Evolutionary conservation across 305 asterid genomes (phyloP).

Genomic region (Fraxinus sp.): DNA sequence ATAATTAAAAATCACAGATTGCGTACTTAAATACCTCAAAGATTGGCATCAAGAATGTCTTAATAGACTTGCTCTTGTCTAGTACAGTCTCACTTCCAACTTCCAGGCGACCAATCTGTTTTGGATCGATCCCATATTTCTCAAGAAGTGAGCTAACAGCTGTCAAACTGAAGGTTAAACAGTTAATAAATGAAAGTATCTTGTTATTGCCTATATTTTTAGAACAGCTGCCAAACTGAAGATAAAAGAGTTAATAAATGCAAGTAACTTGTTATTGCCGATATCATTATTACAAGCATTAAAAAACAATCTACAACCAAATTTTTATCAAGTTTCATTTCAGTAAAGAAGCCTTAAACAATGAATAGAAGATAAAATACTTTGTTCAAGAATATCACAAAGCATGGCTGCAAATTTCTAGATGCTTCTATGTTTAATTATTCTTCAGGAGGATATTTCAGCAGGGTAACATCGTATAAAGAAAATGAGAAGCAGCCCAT

Average conservation of each 20-base stretch:
- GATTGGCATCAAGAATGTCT: slow-evolving; percentile 96
- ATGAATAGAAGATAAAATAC: background rate
- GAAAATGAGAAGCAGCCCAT: background rate
- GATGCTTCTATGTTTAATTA: background rate
- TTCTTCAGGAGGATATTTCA: background rate
- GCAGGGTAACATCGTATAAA: background rate
- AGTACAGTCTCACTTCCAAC: slow-evolving; percentile 98
- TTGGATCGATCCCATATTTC: slow-evolving; percentile 78
- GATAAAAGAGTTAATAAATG: slow-evolving; percentile 30
- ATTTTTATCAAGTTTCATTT: background rate
- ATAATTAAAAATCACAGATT: slow-evolving; percentile 5
- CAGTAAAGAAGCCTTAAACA: background rate
- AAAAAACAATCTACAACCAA: background rate
- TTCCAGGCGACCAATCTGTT: slow-evolving; percentile 92
- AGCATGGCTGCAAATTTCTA: background rate
- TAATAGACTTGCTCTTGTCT: slow-evolving; percentile 98
- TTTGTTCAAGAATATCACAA: background rate
- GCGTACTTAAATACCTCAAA: slow-evolving; percentile 65
- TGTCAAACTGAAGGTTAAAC: slow-evolving; percentile 74
- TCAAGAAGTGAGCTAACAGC: slow-evolving; percentile 88
- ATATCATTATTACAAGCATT: background rate
- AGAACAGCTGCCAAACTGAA: slow-evolving; percentile 76
- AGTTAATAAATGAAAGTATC: slow-evolving; percentile 20
- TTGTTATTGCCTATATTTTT: background rate
- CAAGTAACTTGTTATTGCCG: slow-evolving; percentile 7